Conservation (phyloP, 768 basidiomycete genomes). For the Lactarius hatsudake region DNA sequence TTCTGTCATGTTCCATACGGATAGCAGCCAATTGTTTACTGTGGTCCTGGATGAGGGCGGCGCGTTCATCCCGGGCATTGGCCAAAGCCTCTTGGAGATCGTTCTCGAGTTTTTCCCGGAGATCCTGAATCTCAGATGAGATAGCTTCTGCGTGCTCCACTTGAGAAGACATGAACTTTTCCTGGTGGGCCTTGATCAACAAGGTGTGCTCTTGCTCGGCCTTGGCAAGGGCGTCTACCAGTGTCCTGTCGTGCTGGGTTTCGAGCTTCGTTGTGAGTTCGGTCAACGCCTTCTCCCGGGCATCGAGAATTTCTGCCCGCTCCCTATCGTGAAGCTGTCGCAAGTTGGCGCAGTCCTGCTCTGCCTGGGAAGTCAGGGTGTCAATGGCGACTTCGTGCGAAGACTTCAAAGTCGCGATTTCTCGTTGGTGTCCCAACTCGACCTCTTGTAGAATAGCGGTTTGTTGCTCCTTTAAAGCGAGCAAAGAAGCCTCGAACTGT, state of each 20-base stretch:
- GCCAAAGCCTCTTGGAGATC: slow-evolving; percentile 12
- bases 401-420: slow-evolving; percentile 47
- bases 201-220: slow-evolving; percentile 36
- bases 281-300: slow-evolving; percentile 47
- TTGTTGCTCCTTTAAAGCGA: slow-evolving; percentile 53
- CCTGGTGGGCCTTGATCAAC: slow-evolving; percentile 39
- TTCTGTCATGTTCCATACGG: slow-evolving; percentile 18
- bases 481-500: slow-evolving; percentile 50
- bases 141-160: slow-evolving; percentile 50
- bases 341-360: slow-evolving; percentile 39
- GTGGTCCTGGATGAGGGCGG: slow-evolving; percentile 5
- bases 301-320: slow-evolving; percentile 36
- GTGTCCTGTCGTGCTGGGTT: slow-evolving; percentile 20
- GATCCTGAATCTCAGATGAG: slow-evolving; percentile 5
- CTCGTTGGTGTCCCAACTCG: slow-evolving; percentile 54
- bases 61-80: slow-evolving; percentile 7
- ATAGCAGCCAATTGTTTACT: slow-evolving; percentile 7
- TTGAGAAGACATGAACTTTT: slow-evolving; percentile 40
- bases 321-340: slow-evolving; percentile 43
- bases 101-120: slow-evolving; percentile 10
- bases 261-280: slow-evolving; percentile 16
- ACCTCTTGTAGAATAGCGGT: slow-evolving; percentile 51
- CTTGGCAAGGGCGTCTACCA: slow-evolving; percentile 25
- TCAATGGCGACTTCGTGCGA: slow-evolving; percentile 45
- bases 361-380: slow-evolving; percentile 31